Base-by-base conservation (phyloP, 768 basidiomycete genomes). In the Tricholoma sp. region DNA sequence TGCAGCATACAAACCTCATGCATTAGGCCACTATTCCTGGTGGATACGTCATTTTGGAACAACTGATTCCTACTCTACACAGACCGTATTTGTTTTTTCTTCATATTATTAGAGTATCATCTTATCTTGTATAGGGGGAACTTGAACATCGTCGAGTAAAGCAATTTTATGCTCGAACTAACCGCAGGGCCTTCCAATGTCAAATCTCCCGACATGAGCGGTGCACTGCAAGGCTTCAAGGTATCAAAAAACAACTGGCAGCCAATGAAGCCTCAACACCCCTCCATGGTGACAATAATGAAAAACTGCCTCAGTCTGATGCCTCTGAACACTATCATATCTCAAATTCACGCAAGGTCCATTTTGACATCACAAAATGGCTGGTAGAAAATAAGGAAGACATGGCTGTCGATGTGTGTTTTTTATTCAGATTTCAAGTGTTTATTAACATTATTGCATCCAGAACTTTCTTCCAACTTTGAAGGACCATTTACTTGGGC, bases 391-490 rank as follows among this genome's bases (percentile, higher is more conserved):
- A 47, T 29, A 47, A 33, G 9, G 50, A 36, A 11, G 50, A 51
- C 11, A 31, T 17, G 36, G 50, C 50, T 51, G 50, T 51, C n/a
- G 18, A 51, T 18, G 50, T 51, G 12, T 33, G 32, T 34, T 28
- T 51, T 11, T 3, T 37, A 34, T 50, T 50, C 1, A 32, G 1
- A 36, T 50, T 20, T 50, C 31, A 17, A 9, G 17, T 50, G 31
- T 3, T 32, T 50, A 32, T 20, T 50, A 33, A 12, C 5, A 9
- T 13, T 37, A 9, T 49, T 55, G 37, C 28, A 24, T 39, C 47
- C 44, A 69, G 69, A 54, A 65, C 44, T 68, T 72, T 52, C 8
- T 63, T 7, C 55, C 65, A 0, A 57, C 67, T 24, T 64, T 75
- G 18, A 39, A 70, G 37, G 56, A 68, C 32, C 64, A 72, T 31